phyloP scores from a whole-genome alignment of 2,329 filamentous ascomycete genomes.

The Hymenoscyphus salicellus region DNA sequence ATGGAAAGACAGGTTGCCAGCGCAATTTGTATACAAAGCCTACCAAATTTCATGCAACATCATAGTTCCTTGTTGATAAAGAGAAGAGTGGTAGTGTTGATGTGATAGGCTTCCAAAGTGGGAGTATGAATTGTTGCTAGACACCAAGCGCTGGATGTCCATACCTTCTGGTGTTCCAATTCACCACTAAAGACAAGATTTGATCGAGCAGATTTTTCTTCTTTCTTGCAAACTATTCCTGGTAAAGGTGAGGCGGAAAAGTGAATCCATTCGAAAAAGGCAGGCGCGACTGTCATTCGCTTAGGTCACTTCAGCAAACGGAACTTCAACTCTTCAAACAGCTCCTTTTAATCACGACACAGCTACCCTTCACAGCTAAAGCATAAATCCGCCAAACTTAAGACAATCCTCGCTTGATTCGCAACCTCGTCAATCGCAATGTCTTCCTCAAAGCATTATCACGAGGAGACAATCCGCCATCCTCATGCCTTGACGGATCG shows the following conservation, averaged over 20 bases:
- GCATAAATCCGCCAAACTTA: not conserved
- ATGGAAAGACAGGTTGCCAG: not conserved
- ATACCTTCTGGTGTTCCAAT: too few species aligned
- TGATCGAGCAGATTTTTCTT: not conserved
- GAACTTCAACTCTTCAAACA: not conserved
- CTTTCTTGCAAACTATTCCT: not conserved
- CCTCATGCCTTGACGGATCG: slow-evolving; percentile 19
- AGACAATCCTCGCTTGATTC: not conserved
- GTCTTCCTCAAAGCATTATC: not conserved
- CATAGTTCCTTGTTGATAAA: too few species aligned
- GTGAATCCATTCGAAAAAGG: not conserved
- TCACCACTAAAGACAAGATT: too few species aligned
- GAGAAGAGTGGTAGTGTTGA: too few species aligned
- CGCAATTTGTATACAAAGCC: not conserved
- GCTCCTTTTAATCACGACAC: not conserved
- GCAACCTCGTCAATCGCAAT: not conserved
- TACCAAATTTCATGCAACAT: not conserved
- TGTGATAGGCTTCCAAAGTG: too few species aligned
- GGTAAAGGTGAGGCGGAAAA: not conserved
- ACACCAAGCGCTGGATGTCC: too few species aligned
- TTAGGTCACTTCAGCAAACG: not conserved
- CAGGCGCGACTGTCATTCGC: not conserved
- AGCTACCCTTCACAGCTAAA: not conserved
- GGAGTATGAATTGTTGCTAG: too few species aligned
- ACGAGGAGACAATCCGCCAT: slow-evolving; percentile 9